Conservation (phyloP, 495 filamentous ascomycete species). For the Paragyromitra xinjiangensis region DNA sequence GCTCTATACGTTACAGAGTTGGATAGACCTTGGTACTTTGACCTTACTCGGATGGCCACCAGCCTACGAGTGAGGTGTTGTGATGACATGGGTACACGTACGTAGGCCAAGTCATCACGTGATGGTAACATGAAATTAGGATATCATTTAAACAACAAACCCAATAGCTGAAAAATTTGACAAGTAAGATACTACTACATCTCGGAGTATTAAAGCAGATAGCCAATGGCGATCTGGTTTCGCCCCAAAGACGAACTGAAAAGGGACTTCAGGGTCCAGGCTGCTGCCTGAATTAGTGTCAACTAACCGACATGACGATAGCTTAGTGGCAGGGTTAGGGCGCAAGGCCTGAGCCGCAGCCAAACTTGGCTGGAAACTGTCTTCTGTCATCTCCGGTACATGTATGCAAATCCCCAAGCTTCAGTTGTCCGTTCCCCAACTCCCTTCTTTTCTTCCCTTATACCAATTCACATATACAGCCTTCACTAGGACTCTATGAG, state of each 20-base stretch:
- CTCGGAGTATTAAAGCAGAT: not conserved
- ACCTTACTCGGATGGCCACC: too few relatives aligned
- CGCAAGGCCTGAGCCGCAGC: slow-evolving; percentile 37
- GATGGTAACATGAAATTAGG: not conserved
- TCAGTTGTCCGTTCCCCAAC: slow-evolving; percentile 24
- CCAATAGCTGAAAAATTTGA: not conserved
- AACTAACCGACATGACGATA: slow-evolving; percentile 18
- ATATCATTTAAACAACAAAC: not conserved
- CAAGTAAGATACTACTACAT: not conserved
- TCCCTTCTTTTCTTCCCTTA: slow-evolving; percentile 23
- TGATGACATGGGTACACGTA: not conserved
- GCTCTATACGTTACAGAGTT: too few relatives aligned
- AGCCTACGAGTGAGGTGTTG: not conserved
- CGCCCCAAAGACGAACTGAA: not conserved
- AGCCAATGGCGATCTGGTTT: not conserved
- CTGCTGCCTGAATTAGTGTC: not conserved
- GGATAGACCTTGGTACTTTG: too few relatives aligned
- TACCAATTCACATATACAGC: slow-evolving; percentile 41
- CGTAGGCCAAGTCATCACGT: not conserved
- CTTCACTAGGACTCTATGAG: slow-evolving; percentile 47
- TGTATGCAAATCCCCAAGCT: slow-evolving; percentile 40
- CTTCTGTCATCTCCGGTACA: slow-evolving; percentile 34
- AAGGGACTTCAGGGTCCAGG: not conserved
- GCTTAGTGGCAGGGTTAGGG: slow-evolving; percentile 37
- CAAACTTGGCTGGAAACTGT: slow-evolving; percentile 28